Evolutionary conservation across 345 rosid species (phyloP), one percentile per base, ranked within the genome.

Genomic region (Ceriops tagal): DNA sequence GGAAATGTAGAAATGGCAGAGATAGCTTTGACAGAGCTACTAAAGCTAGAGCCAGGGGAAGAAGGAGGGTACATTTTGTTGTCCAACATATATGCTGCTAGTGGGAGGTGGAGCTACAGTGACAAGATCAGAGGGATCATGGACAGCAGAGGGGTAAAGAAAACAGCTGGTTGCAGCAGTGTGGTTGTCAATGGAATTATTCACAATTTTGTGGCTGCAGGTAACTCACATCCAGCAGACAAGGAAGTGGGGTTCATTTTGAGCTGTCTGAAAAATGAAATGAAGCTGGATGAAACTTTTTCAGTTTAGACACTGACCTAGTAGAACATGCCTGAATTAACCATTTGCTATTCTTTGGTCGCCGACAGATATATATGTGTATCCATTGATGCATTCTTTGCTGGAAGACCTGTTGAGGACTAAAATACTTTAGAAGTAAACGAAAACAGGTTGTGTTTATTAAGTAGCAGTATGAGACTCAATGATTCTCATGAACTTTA

Each of bases 191-290:
- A 78, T 70, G 87, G 79, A n/a, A 73, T 71, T 60, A 16, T 66
- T 55, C 78, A 81, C 71, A 71, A 76, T 64, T 87, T 87, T 73
- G 73, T 84, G 72, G 84, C 84, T 66, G 67, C 86, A 62, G 86
- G 76, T 59, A 81, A 76, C 61, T 71, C 71, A 66, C 88, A 83
- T 73, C 81, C 83, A 35, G 73, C 71, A 62, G 75, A 81, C 83
- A n/a, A 49, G 34, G 83, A 84, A 21, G 62, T 84, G 0, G 65
- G 62, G 77, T 30, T 55, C 66, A 61, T 73, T 46, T 24, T 84
- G 69, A 74, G 56, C 46, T 53, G 61, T 67, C 56, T 84, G 24
- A 65, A 61, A 34, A 53, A 70, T 9, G 82, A 84, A 65, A 75
- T 83, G 78, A 81, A 80, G 58, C 70, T 73, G 49, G 18, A 26